phyloP scores from a whole-genome alignment of 305 asterid species.

The Solanum chacoense region DNA sequence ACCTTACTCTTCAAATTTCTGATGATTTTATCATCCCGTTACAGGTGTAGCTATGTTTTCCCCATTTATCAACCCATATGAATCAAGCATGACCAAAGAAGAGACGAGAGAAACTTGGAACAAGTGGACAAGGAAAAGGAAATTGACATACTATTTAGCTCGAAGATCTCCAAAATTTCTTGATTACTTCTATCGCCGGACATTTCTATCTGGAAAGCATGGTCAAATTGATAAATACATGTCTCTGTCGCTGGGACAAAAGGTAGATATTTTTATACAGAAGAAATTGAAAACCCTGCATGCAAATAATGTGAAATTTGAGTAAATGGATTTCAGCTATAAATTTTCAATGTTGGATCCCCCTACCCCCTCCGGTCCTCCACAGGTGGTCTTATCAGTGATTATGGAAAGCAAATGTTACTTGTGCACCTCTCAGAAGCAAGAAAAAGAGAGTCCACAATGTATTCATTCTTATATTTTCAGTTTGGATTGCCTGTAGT shows the following conservation, averaged over 20 bases:
- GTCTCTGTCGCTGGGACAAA: slow-evolving; percentile 50
- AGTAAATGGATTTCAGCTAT: neutral
- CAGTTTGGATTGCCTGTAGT: neutral
- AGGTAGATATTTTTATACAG: slow-evolving; percentile 26
- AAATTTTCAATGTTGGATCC: neutral
- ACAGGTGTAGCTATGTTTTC: slow-evolving; percentile 77
- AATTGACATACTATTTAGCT: slow-evolving; percentile 46
- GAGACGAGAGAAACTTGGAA: slow-evolving; percentile 62
- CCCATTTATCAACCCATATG: slow-evolving; percentile 72
- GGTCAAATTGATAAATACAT: slow-evolving; percentile 62
- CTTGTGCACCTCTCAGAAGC: neutral
- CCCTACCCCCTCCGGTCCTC: neutral
- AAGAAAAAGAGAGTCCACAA: neutral
- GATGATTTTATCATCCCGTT: neutral
- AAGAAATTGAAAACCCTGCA: neutral
- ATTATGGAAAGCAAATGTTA: neutral
- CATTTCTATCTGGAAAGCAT: slow-evolving; percentile 72
- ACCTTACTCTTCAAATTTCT: neutral
- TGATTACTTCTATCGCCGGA: slow-evolving; percentile 40
- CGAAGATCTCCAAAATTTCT: slow-evolving; percentile 63
- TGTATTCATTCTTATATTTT: neutral
- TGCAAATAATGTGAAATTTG: neutral
- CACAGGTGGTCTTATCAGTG: neutral
- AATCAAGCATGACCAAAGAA: slow-evolving; percentile 61
- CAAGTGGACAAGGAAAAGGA: slow-evolving; percentile 55